Conservation (phyloP, 768 basidiomycete species). For the Rhizopogon rudus region DNA sequence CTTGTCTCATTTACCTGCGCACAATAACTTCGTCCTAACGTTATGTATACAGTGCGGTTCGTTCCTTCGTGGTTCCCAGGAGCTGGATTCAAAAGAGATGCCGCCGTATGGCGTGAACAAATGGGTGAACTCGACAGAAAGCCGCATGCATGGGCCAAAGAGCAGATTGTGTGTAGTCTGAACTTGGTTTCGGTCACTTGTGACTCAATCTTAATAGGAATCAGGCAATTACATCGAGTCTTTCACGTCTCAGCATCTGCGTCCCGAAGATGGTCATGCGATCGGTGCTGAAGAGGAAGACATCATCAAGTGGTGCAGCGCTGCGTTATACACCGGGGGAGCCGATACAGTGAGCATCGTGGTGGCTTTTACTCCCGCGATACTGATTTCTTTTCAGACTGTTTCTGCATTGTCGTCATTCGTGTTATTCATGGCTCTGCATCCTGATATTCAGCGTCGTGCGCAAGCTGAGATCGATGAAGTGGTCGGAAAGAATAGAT, state of each 20-base stretch:
- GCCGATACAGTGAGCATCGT: constrained; percentile 15
- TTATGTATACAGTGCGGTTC: background rate
- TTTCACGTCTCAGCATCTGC: background rate
- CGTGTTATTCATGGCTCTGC: constrained; percentile 44
- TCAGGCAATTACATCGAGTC: background rate
- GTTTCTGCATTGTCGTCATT: constrained; percentile 41
- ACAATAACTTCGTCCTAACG: background rate
- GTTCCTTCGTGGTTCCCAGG: background rate
- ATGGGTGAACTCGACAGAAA: background rate
- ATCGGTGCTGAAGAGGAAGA: background rate
- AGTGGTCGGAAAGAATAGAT: constrained; percentile 36
- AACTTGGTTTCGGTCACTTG: background rate
- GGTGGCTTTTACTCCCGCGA: background rate
- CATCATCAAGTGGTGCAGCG: background rate
- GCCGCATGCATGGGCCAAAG: background rate
- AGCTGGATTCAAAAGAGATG: no score
- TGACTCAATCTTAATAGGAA: background rate
- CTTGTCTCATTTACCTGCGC: background rate
- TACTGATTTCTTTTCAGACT: constrained; percentile 28
- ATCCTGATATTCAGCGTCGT: constrained; percentile 41
- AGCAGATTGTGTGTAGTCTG: background rate
- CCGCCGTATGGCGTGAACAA: background rate
- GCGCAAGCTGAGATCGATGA: constrained; percentile 46
- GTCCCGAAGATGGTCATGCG: background rate
- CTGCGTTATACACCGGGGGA: constrained; percentile 19